A percentile compares a stretch with the other conserved stretches of the same genome.
Conservation (phyloP, 306 rosid genomes). For the Trifolium repens region DNA sequence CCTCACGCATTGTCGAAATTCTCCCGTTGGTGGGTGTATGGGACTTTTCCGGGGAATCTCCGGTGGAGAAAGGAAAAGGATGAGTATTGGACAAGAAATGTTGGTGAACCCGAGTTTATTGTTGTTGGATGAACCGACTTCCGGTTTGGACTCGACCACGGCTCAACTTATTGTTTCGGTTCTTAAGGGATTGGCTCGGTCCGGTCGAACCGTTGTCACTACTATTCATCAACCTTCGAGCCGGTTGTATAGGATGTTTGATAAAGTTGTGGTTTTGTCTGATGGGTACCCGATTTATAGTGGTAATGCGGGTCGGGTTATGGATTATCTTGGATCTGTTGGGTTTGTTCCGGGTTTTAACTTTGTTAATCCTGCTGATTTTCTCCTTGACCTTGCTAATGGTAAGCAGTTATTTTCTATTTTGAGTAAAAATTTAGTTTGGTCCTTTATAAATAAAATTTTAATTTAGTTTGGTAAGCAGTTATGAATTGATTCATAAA, state of each 20-base stretch:
- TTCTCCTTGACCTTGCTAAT: slow-evolving; percentile 85
- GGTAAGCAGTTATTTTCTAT: slow-evolving; percentile 48
- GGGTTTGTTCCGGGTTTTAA: slow-evolving; percentile 65
- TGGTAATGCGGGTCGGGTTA: slow-evolving; percentile 65
- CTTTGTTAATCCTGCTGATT: slow-evolving; percentile 85
- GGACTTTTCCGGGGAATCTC: slow-evolving; percentile 70
- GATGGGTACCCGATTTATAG: slow-evolving; percentile 80
- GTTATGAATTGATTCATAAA: too few species aligned
- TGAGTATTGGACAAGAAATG: slow-evolving; percentile 91
- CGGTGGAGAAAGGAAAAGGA: slow-evolving; percentile 85
- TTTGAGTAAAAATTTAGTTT: background rate
- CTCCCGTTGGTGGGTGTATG: slow-evolving; percentile 63
- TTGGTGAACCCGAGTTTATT: slow-evolving; percentile 79
- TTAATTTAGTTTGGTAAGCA: too few species aligned
- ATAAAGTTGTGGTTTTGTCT: slow-evolving; percentile 68
- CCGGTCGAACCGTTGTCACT: slow-evolving; percentile 78
- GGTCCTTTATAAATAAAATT: too few species aligned
- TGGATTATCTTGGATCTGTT: slow-evolving; percentile 70
- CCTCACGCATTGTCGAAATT: slow-evolving; percentile 60
- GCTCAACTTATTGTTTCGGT: slow-evolving; percentile 66
- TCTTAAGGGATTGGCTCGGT: slow-evolving; percentile 52
- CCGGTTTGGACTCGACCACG: slow-evolving; percentile 85
- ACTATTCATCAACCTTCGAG: slow-evolving; percentile 92
- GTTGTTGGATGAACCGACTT: slow-evolving; percentile 84
- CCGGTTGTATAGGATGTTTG: slow-evolving; percentile 76